phyloP scores from a whole-genome alignment of 345 rosid genomes.

The Excoecaria cochinchinensis region DNA sequence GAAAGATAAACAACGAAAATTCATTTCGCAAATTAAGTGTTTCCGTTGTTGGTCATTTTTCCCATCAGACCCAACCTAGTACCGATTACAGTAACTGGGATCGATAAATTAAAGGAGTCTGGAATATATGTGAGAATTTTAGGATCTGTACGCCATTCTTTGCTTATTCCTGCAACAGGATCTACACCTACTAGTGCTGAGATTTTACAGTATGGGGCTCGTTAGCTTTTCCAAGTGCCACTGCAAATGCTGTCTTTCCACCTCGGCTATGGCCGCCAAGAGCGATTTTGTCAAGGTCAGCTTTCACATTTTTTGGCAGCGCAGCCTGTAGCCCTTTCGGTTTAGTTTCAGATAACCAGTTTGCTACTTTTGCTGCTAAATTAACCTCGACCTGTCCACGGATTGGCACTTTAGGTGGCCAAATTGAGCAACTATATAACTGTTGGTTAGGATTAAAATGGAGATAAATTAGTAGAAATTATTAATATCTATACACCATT shows the following conservation, averaged over 20 bases:
- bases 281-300: conserved; percentile 17
- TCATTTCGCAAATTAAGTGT: too few relatives aligned
- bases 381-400: conserved; percentile 25
- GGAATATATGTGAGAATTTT: conserved; percentile 24
- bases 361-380: conserved; percentile 23
- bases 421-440: background rate
- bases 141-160: conserved; percentile 1
- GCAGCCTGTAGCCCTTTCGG: conserved; percentile 10
- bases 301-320: conserved; percentile 10
- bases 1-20: too few relatives aligned
- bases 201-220: background rate
- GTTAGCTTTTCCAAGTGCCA: conserved; percentile 27
- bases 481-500: too few relatives aligned
- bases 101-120: conserved; percentile 26
- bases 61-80: conserved; percentile 37
- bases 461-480: background rate
- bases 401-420: background rate
- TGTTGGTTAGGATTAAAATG: too few relatives aligned
- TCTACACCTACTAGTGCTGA: conserved; percentile 34
- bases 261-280: conserved; percentile 47
- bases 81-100: conserved; percentile 33
- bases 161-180: conserved; percentile 30
- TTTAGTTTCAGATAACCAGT: conserved; percentile 24
- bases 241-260: conserved; percentile 37
- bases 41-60: too few relatives aligned